Evolutionary conservation across 2,329 filamentous ascomycete genomes (phyloP), one percentile per base, ranked within the genome.

Genomic region (Stemphylium vesicarium): DNA sequence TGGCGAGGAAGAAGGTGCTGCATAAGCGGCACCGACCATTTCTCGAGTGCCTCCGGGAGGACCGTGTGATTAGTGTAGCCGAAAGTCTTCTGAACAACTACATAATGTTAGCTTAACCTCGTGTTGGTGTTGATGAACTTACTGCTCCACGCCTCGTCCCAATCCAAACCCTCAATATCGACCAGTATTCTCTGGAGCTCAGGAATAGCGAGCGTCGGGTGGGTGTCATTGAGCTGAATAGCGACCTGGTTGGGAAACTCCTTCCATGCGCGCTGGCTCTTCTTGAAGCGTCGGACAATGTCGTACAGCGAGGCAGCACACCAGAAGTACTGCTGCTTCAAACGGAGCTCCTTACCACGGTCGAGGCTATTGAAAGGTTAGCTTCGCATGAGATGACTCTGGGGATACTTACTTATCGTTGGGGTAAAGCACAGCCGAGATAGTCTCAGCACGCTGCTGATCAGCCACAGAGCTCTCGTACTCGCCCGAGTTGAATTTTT

Each of bases 251-350:
- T 94, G 39, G 94, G 84, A 79, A 99, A 99, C 70, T 96, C 90
- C 63, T 80, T 88, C 95, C 95, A 99, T 7, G 89, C 81, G 60
- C 94, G 88, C 81, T 91, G 92, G 15, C 92, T 88, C 85, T 98
- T 99, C 84, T 98, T 99, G 87, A 98, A 99, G 55, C 95, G 88
- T 54, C 95, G 90, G 56, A 99, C 90, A 73, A 99, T 99, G 70
- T 99, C 95, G 72, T 92, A 92, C 4, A 99, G 84, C 13, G 95
- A 99, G 13, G 95, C 95, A 47, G 95, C 93, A 71, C 96, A 96
- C 95, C 95, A 99, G 81, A 99, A 99, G 83, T 99, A 99, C 77
- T 99, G 95, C 77, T 99, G 95, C 85, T 99, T 99, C 77, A 99
- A 79, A 49, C 95, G 91, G 60, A 99, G 86, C 81, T 99, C 95